A percentile compares a stretch with the other conserved stretches of the same genome.
Conservation (phyloP, 164 flowering plant species). For the Magnolia kwangsiensis region DNA sequence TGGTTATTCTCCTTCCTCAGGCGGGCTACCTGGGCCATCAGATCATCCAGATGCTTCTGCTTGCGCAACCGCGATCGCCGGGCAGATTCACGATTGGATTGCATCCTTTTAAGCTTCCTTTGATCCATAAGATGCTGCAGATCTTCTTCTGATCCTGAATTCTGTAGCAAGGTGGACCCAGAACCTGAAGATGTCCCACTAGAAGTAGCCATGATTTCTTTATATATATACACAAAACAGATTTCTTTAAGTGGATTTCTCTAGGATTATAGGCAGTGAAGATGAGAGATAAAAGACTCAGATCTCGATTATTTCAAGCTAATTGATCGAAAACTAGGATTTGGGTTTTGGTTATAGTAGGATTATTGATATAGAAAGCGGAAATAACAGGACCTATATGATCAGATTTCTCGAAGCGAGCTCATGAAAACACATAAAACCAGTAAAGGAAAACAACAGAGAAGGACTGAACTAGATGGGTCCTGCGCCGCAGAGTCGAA, state of each 20-base stretch:
- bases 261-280: not conserved
- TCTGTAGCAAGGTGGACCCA: conserved; percentile 30
- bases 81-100: conserved; percentile 92
- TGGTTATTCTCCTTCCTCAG: conserved; percentile 57
- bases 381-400: conserved; percentile 4
- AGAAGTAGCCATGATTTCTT: conserved; percentile 34
- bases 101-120: conserved; percentile 76
- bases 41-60: conserved; percentile 79
- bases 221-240: not conserved
- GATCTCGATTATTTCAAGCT: conserved; percentile 4
- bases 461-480: conserved; percentile 85
- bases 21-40: conserved; percentile 45
- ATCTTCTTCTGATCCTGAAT: conserved; percentile 42
- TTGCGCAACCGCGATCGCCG: conserved; percentile 78
- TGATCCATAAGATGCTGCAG: conserved; percentile 47
- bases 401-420: conserved; percentile 1
- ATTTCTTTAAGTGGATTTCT: not conserved
- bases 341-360: not conserved
- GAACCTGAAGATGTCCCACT: conserved; percentile 46
- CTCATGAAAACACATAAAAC: conserved; percentile 85
- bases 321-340: not conserved
- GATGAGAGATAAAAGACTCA: not conserved
- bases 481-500: conserved; percentile 40
- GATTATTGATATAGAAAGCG: not conserved
- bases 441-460: conserved; percentile 93